These are phyloP conservation scores for Coffea canephora DNA, from an alignment of 257 asterid species.

Conservation along the genomic window DNA sequence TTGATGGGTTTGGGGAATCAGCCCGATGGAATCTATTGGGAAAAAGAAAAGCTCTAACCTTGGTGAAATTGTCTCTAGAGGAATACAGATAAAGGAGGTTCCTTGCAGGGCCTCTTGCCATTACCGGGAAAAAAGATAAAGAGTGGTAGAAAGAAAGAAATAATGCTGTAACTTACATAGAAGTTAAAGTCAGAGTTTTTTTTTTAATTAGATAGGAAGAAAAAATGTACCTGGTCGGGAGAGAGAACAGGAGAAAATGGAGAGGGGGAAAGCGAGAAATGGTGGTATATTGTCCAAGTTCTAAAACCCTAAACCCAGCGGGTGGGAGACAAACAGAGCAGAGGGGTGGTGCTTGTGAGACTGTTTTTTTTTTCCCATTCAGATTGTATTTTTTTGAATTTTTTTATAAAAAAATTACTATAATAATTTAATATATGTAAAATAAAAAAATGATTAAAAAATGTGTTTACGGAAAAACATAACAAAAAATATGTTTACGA, in stretches of 20 bases:
- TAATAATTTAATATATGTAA: too few species aligned
- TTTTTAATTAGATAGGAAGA: neutral
- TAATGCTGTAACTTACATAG: neutral
- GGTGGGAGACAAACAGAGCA: neutral
- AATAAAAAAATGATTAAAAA: too few species aligned
- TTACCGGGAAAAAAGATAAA: slow-evolving; percentile 9
- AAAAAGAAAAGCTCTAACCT: slow-evolving; percentile 27
- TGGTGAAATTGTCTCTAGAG: slow-evolving; percentile 25
- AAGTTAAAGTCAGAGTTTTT: neutral
- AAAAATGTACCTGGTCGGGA: neutral
- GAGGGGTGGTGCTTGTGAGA: too few species aligned
- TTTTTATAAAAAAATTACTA: too few species aligned
- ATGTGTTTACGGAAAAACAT: too few species aligned
- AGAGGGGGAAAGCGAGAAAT: slow-evolving; percentile 5
- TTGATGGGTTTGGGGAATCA: slow-evolving; percentile 22
- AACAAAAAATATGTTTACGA: too few species aligned
- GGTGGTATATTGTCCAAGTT: neutral
- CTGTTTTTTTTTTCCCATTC: too few species aligned
- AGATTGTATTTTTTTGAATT: too few species aligned
- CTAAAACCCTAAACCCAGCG: slow-evolving; percentile 23
- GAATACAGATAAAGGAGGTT: slow-evolving; percentile 47
- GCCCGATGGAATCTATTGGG: slow-evolving; percentile 34
- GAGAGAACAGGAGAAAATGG: neutral
- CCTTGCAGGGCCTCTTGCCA: slow-evolving; percentile 56
- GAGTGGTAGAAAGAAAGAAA: too few species aligned